phyloP scores from a whole-genome alignment of 345 rosid species.

The Arabidopsis thaliana region TAIR10.1 NC_003074.8:4345001-4345500 shows the following conservation, averaged over 20 bases:
- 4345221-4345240: background rate
- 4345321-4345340: background rate
- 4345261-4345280: background rate
- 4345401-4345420: background rate
- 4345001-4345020: conserved; percentile 2
- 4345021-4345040: background rate
- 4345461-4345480: background rate
- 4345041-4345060: conserved; percentile 18
- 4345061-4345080: conserved; percentile 1
- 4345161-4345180: conserved; percentile 29
- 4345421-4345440: background rate
- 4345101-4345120: conserved; percentile 6
- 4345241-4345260: background rate
- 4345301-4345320: background rate
- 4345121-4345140: conserved; percentile 12
- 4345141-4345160: conserved; percentile 37
- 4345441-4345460: background rate
- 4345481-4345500: background rate
- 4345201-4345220: conserved; percentile 16
- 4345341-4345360: too few relatives aligned
- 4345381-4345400: background rate
- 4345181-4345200: conserved; percentile 33
- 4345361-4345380: too few relatives aligned
- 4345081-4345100: background rate
- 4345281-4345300: background rate